Base-by-base conservation (phyloP, 768 basidiomycete genomes). In the Aureoboletus auriporus region DNA sequence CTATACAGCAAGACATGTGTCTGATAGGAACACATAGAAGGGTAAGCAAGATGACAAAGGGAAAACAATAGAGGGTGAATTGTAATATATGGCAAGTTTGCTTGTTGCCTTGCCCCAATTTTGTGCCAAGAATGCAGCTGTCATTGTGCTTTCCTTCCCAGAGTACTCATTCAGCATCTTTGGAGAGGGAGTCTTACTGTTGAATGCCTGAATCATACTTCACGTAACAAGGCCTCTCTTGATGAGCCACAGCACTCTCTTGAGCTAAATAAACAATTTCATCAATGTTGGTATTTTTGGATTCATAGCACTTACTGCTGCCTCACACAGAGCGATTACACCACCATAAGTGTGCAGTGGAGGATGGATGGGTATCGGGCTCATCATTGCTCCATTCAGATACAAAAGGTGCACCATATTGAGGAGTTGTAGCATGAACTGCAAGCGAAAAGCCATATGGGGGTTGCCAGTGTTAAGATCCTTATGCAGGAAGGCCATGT, bases 141-240 rank as follows among this genome's bases (percentile, higher is more conserved):
- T 36, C 16, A 46, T 47, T 8, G n/a, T 44, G 14, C 47, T 49
- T 30, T 49, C 52, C 35, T 44, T 49, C 10, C 45, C 41, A 7
- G 41, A 50, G 8, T 38, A 35, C 34, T 50, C n/a, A 23, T 51
- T 54, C 45, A 51, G 47, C 1, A 9, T 42, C 40, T 41, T 47
- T 4, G 23, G 23, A 12, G 11, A 1, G 11, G 16, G 2, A 1
- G 20, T 29, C 39, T 42, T 48, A 34, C 34, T 27, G 17, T 36
- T 27, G 1, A 48, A 42, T 8, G 47, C 47, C 17, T 36, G 47
- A 9, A 48, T 42, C 9, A 6, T 42, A 6, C n/a, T 14, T 6
- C 11, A 17, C 1, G 13, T 48, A 11, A 48, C 12, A 4, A 14
- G 13, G 10, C 26, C 40, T 28, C 7, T 3, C 13, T 13, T 13